Percentiles rank a stretch among this genome's conserved stretches.
phyloP scores from a whole-genome alignment of 2,329 filamentous ascomycete genomes.

The Beauveria asiatica region DNA sequence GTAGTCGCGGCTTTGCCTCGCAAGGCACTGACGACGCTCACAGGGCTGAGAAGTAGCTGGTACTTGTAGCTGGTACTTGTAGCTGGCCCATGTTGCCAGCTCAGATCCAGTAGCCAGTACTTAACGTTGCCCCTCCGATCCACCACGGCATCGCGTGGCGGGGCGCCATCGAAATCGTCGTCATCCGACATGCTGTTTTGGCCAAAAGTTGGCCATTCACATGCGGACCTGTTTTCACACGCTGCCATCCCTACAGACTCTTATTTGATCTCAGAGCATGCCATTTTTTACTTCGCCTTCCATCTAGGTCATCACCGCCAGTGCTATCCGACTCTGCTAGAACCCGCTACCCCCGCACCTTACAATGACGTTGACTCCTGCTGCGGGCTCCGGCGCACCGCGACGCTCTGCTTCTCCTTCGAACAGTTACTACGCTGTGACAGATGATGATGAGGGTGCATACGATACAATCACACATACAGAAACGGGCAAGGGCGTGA shows the following conservation, averaged over 20 bases:
- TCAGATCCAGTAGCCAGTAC: background rate
- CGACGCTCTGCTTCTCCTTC: constrained; percentile 51
- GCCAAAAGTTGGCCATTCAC: background rate
- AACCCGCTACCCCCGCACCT: background rate
- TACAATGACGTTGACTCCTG: background rate
- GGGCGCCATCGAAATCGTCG: constrained; percentile 1
- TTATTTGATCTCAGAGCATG: background rate
- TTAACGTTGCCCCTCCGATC: background rate
- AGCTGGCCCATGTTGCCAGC: background rate
- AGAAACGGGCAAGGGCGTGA: constrained; percentile 72
- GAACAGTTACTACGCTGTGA: constrained; percentile 89
- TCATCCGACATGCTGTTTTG: background rate
- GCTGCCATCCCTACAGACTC: background rate
- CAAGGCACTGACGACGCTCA: constrained; percentile 8
- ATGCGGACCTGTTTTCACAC: background rate
- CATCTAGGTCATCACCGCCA: background rate
- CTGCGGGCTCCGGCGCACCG: background rate
- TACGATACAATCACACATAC: constrained; percentile 89
- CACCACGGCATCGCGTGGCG: constrained; percentile 1
- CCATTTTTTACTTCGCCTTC: background rate
- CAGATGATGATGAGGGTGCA: constrained; percentile 89
- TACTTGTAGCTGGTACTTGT: too few species aligned
- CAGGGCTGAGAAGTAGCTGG: constrained; percentile 4
- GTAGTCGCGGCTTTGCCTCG: background rate
- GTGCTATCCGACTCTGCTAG: background rate